Evolutionary conservation across 805 yeast species (phyloP), one percentile per base, ranked within the genome.

Genomic region (Wickerhamiella azymoides): DNA sequence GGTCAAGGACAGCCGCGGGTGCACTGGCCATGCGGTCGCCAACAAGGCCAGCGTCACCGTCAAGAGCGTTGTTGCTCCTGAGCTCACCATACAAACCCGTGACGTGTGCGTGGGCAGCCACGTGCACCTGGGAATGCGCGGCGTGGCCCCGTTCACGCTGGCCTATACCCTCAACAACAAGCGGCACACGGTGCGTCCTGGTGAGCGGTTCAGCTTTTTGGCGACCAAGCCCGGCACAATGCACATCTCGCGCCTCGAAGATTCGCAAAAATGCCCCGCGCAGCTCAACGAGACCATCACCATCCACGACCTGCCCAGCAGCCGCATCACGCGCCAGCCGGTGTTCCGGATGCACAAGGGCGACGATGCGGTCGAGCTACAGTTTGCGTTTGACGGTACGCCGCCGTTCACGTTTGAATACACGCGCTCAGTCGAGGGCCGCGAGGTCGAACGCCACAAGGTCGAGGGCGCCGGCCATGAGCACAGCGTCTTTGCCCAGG

Each of bases 61-160:
- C 21, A 42, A 36, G 21, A 36, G 27, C 13, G 40, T 35, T 2
- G 10, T 10, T 2, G 45, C 45, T 19, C 45, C 45, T 14, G 7
- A 19, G n/a, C 30, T 42, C 4, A 27, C 14, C 10, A 5, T 42
- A 10, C 40, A 27, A 6, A 26, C 14, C 19, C 27, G n/a, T 6
- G 73, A 80, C 55, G 80, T 78, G 57, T 92, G 99, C 71, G 94
- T 89, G 24, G 99, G 98, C 10, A 97, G 89, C 50, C 80, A 82
- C 49, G 74, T 92, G 21, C 70, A 80, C 1, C 84, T 84, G 58
- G 73, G 79, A 50, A 62, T 89, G 50, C 73, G 74, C 13, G 97
- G 97, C 2, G 66, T 74, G 3, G 75, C 94, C 0, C 96, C 96
- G 17, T 85, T 85, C 59, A 72, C 72, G 1, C 72, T 93, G 4